Base-by-base conservation (phyloP, 2,329 filamentous ascomycete genomes). In the Nigrospora sphaerica region DNA sequence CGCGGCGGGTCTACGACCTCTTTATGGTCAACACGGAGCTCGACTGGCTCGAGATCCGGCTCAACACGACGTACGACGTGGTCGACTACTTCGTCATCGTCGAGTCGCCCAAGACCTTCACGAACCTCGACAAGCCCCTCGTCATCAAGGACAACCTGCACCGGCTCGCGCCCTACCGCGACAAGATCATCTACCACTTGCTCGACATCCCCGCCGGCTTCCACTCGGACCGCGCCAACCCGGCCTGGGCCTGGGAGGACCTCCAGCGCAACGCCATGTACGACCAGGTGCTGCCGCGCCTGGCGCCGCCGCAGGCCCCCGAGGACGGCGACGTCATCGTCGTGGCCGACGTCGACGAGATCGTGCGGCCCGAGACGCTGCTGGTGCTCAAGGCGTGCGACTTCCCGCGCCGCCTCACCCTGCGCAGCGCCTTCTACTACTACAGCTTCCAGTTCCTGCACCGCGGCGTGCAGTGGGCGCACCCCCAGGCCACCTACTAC, bases 61-160 rank as follows among this genome's bases (percentile, higher is more conserved):
- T 85, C 3, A 71, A 79, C 54, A 76, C 76, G 3, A 71, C 81
- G 14, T 74, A 75, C 47, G 61, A 74, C 35, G 64, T 74, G 37
- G 78, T 85, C 49, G 81, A 85, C 63, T 83, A 82, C 62, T 85
- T 83, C 54, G 68, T 85, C 55, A 71, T 85, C 32, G 71, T 84
- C 43, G 81, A 85, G 63, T 73, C 75, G 1, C 59, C 65, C 16
- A 71, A 66, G 42, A 83, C 80, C 1, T 84, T 84, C 53, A 81
- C 80, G 14, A 74, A 74, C 33, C 64, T 63, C 1, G 62, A 68
- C 10, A 85, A 85, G 62, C 71, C 75, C 2, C 65, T 83, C 12
- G 59, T 68, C 33, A 68, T 83, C 47, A 64, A 67, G 48, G 68
- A 77, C 12, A 77, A 77, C 60, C 74, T 77, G 69, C 60, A 66